Conservation (phyloP, 768 basidiomycete genomes). For the Asterophora parasitica region DNA sequence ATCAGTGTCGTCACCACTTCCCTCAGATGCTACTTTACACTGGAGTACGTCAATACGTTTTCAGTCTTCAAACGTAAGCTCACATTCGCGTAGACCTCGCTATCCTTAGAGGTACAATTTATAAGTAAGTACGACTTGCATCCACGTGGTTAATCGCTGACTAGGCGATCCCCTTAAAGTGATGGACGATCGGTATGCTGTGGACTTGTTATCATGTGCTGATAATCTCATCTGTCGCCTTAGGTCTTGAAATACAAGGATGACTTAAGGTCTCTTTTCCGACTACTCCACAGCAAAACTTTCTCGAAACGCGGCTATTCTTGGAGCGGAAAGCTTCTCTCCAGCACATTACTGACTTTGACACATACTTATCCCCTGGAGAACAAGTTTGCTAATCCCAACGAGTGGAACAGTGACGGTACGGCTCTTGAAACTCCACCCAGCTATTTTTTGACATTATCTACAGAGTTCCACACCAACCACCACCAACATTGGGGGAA, state of each 20-base stretch:
- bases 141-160: not conserved
- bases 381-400: slow-evolving; percentile 74
- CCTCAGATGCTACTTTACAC: slow-evolving; percentile 82
- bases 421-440: slow-evolving; percentile 2
- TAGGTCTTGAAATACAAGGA: slow-evolving; percentile 64
- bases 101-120: slow-evolving; percentile 74
- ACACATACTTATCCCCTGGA: slow-evolving; percentile 81
- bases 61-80: slow-evolving; percentile 4
- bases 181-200: slow-evolving; percentile 57
- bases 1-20: slow-evolving; percentile 59
- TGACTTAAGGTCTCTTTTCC: slow-evolving; percentile 55
- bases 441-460: not conserved
- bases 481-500: slow-evolving; percentile 82
- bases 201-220: not conserved
- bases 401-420: slow-evolving; percentile 75
- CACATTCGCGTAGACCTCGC: slow-evolving; percentile 50
- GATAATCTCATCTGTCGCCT: slow-evolving; percentile 4
- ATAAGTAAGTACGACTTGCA: slow-evolving; percentile 48
- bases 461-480: slow-evolving; percentile 58
- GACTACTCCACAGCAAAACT: slow-evolving; percentile 62
- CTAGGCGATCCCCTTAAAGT: slow-evolving; percentile 22
- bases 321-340: slow-evolving; percentile 74
- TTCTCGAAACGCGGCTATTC: slow-evolving; percentile 79
- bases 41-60: slow-evolving; percentile 55
- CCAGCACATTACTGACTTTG: slow-evolving; percentile 65